Evolutionary conservation across 495 filamentous ascomycete species (phyloP).

Genomic region (Daldinia grandis): DNA sequence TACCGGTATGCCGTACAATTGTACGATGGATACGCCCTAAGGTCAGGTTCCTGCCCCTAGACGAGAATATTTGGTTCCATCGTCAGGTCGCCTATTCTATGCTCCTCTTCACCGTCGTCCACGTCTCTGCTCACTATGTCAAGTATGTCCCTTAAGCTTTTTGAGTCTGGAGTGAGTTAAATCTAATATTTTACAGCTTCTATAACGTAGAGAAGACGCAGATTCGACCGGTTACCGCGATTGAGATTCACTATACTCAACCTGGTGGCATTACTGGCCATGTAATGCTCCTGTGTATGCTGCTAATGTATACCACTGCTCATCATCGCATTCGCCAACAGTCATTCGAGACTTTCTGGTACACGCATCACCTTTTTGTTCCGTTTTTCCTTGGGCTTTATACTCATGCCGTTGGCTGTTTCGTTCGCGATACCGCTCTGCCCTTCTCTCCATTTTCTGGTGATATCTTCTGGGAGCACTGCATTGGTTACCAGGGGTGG

Average conservation of each 20-base stretch:
- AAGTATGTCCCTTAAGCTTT: slow-evolving; percentile 69
- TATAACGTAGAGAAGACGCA: slow-evolving; percentile 92
- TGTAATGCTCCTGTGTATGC: slow-evolving; percentile 98
- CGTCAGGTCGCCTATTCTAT: slow-evolving; percentile 91
- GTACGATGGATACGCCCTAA: slow-evolving; percentile 86
- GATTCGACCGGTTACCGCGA: slow-evolving; percentile 78
- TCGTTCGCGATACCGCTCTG: slow-evolving; percentile 78
- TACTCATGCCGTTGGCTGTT: slow-evolving; percentile 95
- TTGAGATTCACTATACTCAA: slow-evolving; percentile 93
- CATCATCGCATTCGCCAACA: slow-evolving; percentile 95
- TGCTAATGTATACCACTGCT: slow-evolving; percentile 97
- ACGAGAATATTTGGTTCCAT: slow-evolving; percentile 97
- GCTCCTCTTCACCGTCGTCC: slow-evolving; percentile 81
- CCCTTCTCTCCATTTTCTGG: slow-evolving; percentile 87
- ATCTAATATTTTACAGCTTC: slow-evolving; percentile 69
- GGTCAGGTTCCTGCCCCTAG: slow-evolving; percentile 85
- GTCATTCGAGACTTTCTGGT: slow-evolving; percentile 98
- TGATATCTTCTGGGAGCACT: slow-evolving; percentile 85
- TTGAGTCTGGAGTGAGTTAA: background rate
- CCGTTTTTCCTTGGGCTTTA: slow-evolving; percentile 94
- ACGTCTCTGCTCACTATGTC: slow-evolving; percentile 87
- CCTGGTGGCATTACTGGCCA: slow-evolving; percentile 94
- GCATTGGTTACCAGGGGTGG: slow-evolving; percentile 96
- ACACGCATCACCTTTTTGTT: slow-evolving; percentile 97
- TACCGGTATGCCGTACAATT: slow-evolving; percentile 94